These are phyloP conservation scores for Yamadazyma mexicana DNA, from an alignment of 1,139 yeast genomes.

Conservation along the genomic window DNA sequence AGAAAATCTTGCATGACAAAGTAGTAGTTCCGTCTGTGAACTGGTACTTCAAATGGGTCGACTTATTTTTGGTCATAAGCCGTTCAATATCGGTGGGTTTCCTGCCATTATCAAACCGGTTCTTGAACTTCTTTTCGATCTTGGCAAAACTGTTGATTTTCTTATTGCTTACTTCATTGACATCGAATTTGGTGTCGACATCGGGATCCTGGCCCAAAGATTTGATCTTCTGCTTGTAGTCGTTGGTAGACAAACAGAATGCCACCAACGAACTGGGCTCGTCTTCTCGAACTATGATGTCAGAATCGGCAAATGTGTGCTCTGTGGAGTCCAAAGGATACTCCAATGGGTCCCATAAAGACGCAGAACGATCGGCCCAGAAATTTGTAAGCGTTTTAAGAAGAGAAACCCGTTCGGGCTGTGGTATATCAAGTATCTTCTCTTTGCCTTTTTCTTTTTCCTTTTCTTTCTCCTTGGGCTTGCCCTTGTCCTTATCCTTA, in stretches of 20 bases:
- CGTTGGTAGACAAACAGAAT: constrained; percentile 82
- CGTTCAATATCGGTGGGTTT: constrained; percentile 50
- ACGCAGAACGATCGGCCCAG: constrained; percentile 97
- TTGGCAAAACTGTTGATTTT: constrained; percentile 40
- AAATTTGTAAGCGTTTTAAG: constrained; percentile 84
- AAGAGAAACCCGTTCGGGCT: constrained; percentile 71
- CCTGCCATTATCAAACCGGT: constrained; percentile 20
- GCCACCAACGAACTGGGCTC: constrained; percentile 96
- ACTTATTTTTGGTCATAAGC: constrained; percentile 76
- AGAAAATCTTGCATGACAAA: constrained; percentile 89
- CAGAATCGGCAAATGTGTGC: constrained; percentile 91
- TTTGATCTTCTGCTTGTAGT: constrained; percentile 68
- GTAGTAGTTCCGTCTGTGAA: constrained; percentile 88
- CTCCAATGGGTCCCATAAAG: constrained; percentile 89
- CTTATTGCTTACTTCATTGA: constrained; percentile 28
- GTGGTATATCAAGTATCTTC: constrained; percentile 24
- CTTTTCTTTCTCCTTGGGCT: constrained; percentile 8
- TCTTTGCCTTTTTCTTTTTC: constrained; percentile 11
- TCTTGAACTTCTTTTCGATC: constrained; percentile 47
- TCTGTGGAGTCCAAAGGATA: constrained; percentile 82
- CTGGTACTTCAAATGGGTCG: constrained; percentile 88
- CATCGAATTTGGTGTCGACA: constrained; percentile 13
- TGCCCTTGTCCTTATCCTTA: constrained; percentile 6
- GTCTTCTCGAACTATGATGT: constrained; percentile 91
- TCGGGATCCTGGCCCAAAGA: constrained; percentile 34